Evolutionary conservation across 768 basidiomycete species (phyloP).

Genomic region (Pluteus cervinus): DNA sequence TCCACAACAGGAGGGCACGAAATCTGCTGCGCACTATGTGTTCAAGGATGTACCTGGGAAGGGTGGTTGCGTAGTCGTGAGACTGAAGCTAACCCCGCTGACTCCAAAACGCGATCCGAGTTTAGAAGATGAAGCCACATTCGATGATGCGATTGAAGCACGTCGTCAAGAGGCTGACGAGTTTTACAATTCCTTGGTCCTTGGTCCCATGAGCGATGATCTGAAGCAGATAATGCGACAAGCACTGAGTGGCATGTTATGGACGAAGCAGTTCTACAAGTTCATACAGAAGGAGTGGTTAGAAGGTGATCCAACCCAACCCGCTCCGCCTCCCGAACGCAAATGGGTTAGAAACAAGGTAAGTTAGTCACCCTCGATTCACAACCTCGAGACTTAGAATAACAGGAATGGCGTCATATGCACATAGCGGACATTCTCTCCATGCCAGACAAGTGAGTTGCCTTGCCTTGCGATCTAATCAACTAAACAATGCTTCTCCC

Average conservation of each 20-base stretch:
- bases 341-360: conserved; percentile 82
- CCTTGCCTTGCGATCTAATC: conserved; percentile 2
- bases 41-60: conserved; percentile 84
- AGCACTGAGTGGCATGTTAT: conserved; percentile 93
- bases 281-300: conserved; percentile 98
- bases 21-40: conserved; percentile 86
- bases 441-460: conserved; percentile 93
- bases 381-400: background rate
- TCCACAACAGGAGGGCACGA: conserved; percentile 84
- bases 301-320: conserved; percentile 92
- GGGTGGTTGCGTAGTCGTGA: conserved; percentile 93
- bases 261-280: conserved; percentile 97
- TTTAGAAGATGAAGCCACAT: conserved; percentile 80
- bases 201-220: conserved; percentile 87
- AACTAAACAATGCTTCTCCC: conserved; percentile 5
- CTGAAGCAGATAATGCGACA: conserved; percentile 95
- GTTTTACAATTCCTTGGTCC: conserved; percentile 79
- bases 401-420: conserved; percentile 91
- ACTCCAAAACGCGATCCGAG: conserved; percentile 71
- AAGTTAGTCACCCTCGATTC: conserved; percentile 15
- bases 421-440: conserved; percentile 94
- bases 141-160: conserved; percentile 88
- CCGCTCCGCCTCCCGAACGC: conserved; percentile 86
- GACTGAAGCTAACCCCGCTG: conserved; percentile 83
- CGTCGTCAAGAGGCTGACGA: conserved; percentile 92